phyloP scores from a whole-genome alignment of 139 green algal genomes.

The Chlamydomonas sp. region DNA sequence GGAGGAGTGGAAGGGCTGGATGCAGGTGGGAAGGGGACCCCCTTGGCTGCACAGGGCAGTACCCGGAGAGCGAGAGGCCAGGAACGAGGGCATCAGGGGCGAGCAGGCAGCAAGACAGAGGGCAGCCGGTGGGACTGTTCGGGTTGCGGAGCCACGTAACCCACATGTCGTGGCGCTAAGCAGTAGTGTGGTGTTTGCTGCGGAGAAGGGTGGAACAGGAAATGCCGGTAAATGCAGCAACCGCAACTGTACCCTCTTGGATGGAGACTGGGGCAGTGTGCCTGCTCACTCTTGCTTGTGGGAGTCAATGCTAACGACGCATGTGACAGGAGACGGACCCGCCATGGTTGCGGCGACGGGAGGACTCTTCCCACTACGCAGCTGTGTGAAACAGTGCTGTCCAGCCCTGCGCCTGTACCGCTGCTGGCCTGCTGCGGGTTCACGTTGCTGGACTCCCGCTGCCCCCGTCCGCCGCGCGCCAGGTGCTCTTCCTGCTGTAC shows the following conservation, averaged over 20 bases:
- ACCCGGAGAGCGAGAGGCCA: neutral
- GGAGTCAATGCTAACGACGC: neutral
- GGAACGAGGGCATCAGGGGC: too few relatives aligned
- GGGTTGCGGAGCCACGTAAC: too few relatives aligned
- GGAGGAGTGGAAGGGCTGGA: slow-evolving; percentile 98
- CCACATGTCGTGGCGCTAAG: too few relatives aligned
- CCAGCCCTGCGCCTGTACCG: neutral
- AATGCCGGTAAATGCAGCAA: too few relatives aligned
- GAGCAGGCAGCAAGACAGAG: too few relatives aligned
- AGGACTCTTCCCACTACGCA: neutral
- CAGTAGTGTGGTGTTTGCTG: too few relatives aligned
- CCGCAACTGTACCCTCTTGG: too few relatives aligned
- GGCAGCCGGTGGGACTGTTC: neutral
- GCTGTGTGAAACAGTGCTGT: slow-evolving; percentile 5
- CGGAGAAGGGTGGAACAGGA: too few relatives aligned
- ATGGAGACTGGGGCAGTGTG: too few relatives aligned
- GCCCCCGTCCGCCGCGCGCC: neutral
- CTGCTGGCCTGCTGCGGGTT: neutral
- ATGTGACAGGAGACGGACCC: neutral
- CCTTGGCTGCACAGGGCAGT: neutral
- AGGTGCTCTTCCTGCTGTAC: slow-evolving; percentile 96
- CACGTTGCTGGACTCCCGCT: too few relatives aligned
- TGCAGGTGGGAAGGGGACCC: slow-evolving; percentile 76
- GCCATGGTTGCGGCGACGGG: too few relatives aligned
- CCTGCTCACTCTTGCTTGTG: too few relatives aligned